Conservation (phyloP, 2,329 filamentous ascomycete genomes). For the Pestalotiopsis sp. region DNA sequence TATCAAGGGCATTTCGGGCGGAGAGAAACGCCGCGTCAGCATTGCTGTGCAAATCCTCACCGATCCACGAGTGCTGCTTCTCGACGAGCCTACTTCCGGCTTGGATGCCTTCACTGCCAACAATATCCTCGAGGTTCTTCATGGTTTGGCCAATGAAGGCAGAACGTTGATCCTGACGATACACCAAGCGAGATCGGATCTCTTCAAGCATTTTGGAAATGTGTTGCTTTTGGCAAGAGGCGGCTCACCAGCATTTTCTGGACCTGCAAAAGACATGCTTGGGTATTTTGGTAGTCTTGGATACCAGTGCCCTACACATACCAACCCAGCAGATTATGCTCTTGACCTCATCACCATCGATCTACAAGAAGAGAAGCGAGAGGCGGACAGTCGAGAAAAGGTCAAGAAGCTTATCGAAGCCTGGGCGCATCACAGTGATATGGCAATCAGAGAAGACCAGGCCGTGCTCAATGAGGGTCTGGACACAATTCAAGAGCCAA, state of each 20-base stretch:
- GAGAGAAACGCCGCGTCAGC: constrained; percentile 76
- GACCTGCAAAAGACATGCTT: constrained; percentile 65
- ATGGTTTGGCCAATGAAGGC: constrained; percentile 71
- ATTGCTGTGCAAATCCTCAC: constrained; percentile 80
- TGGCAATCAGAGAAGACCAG: constrained; percentile 1
- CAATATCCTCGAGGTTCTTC: constrained; percentile 75
- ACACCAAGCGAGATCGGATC: constrained; percentile 74
- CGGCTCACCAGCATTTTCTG: constrained; percentile 69
- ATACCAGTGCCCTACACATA: constrained; percentile 67
- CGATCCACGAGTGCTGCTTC: constrained; percentile 70
- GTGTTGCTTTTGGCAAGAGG: constrained; percentile 72
- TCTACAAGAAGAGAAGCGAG: constrained; percentile 65
- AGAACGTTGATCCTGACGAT: constrained; percentile 77
- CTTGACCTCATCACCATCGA: constrained; percentile 78
- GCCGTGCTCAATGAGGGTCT: neutral
- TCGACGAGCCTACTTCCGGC: constrained; percentile 78
- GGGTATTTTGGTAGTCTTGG: constrained; percentile 63
- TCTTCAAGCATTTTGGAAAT: constrained; percentile 73
- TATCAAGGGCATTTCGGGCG: constrained; percentile 78
- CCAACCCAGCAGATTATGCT: constrained; percentile 78
- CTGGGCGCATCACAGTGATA: constrained; percentile 45
- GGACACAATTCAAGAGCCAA: neutral
- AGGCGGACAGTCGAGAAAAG: constrained; percentile 63
- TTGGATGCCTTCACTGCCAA: constrained; percentile 78
- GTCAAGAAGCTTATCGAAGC: constrained; percentile 63